Percentiles rank a stretch among this genome's conserved stretches.
Evolutionary conservation across 805 yeast genomes (phyloP).

Genomic region (Alloascoidea africana): DNA sequence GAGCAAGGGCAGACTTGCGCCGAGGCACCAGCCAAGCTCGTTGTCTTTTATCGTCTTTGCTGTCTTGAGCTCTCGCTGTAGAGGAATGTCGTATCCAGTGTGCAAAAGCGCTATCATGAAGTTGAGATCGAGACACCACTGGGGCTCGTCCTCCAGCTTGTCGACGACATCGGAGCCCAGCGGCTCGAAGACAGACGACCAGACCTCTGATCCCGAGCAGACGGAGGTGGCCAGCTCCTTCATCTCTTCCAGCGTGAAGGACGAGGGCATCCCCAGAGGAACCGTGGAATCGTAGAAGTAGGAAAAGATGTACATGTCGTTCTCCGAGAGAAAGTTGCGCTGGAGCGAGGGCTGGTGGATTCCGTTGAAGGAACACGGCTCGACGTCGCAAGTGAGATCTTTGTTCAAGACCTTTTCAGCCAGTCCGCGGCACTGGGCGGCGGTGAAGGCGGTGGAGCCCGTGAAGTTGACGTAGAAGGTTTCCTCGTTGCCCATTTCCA

Average conservation of each 20-base stretch:
- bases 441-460: constrained; percentile 49
- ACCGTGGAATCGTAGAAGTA: constrained; percentile 89
- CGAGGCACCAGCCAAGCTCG: constrained; percentile 97
- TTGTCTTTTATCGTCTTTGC: constrained; percentile 81
- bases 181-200: constrained; percentile 54
- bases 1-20: constrained; percentile 87
- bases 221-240: constrained; percentile 69
- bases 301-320: constrained; percentile 83
- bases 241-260: constrained; percentile 78
- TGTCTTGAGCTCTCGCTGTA: constrained; percentile 77
- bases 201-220: constrained; percentile 67
- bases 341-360: constrained; percentile 90
- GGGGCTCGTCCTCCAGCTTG: constrained; percentile 63
- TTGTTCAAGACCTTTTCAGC: constrained; percentile 78
- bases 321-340: constrained; percentile 51
- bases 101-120: constrained; percentile 84
- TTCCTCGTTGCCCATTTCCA: constrained; percentile 31
- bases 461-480: constrained; percentile 40
- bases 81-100: constrained; percentile 94
- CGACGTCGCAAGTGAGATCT: constrained; percentile 55
- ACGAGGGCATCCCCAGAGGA: constrained; percentile 88
- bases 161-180: constrained; percentile 53
- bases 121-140: constrained; percentile 87
- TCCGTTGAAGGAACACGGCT: constrained; percentile 94
- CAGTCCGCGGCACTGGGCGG: constrained; percentile 74